Percentiles rank a stretch among this genome's conserved stretches.
Conservation (phyloP, 31 red algal species). For the Bonnemaisonia californica region DNA sequence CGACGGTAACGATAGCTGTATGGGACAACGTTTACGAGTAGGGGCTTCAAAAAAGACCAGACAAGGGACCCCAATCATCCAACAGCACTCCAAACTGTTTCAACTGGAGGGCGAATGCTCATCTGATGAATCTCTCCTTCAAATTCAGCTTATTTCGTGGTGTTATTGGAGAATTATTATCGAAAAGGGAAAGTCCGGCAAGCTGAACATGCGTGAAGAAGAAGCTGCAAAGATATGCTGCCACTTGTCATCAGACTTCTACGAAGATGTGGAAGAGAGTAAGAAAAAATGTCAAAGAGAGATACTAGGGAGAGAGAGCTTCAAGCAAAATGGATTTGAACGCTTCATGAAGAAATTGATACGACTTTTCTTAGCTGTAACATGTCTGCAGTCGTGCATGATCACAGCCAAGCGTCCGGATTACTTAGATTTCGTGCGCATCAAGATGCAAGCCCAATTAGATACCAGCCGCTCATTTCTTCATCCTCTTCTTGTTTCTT, state of each 20-base stretch:
- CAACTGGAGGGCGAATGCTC: conserved; percentile 1
- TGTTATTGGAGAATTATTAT: conserved; percentile 7
- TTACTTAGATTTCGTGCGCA: not conserved
- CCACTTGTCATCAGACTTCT: not conserved
- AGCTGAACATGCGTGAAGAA: not conserved
- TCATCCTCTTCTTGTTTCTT: not conserved
- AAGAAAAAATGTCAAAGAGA: not conserved
- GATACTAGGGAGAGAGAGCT: not conserved
- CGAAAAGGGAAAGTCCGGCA: not conserved
- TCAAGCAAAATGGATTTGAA: not conserved
- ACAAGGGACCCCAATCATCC: not conserved
- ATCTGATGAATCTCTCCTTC: not conserved
- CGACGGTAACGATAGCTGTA: not conserved
- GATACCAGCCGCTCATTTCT: not conserved
- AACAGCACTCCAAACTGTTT: not conserved
- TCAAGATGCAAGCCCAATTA: not conserved
- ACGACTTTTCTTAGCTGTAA: not conserved
- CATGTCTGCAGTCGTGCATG: not conserved
- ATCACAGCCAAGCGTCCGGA: not conserved
- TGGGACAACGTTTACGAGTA: not conserved
- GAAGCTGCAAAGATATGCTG: not conserved
- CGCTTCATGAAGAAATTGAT: not conserved
- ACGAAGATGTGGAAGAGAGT: not conserved
- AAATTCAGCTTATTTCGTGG: conserved; percentile 7
- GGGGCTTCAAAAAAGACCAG: not conserved